Base-by-base conservation (phyloP, 192 early-diverging fungal species). In the Coemansia sp. region DNA sequence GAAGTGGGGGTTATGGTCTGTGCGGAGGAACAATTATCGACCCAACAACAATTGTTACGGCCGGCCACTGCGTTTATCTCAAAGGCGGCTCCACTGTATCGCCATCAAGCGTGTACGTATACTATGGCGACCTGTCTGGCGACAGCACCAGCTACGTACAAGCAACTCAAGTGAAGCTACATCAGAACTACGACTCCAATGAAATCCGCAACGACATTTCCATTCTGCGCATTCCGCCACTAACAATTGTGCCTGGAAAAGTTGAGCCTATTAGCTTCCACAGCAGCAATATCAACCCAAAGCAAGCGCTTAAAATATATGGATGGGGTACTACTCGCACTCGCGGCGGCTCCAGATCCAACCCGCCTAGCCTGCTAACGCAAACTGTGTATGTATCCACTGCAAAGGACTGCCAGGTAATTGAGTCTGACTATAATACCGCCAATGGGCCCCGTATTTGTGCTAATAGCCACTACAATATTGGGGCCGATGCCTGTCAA, bases 401-500 rank as follows among this genome's bases (percentile, higher is more conserved):
- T 31, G 63, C 70, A 22, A 36, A 65, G 15, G 57, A 63, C 30
- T 77, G 73, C 66, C 61, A 69, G 22, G 54, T 51, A 1, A 62
- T 77, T 43, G 66, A 65, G 33, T 38, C 61, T 2, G 26, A 40
- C 14, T 77, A 77, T 22, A 8, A 32, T 2, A 41, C 36, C 19
- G 73, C 73, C 13, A 53, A 77, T 17, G 66, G 51, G 0, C 50
- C 51, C 18, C 73, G 61, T 49, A 69, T 77, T 1, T 77, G 73
- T 21, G 63, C 46, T 0, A 41, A 77, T 29, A 64, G 52, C 39
- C 53, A 77, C 62, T 77, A 69, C 51, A 61, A 48, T 19, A 49
- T 77, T 14, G 73, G 73, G 14, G 66, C 65, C 27, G 73, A 77
- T 18, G 73, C 61, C 10, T 77, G 73, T 47, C 62, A 64, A 30